Conservation (phyloP, 371 early-diverging fungal genomes). For the Lichtheimia ramosa region DNA sequence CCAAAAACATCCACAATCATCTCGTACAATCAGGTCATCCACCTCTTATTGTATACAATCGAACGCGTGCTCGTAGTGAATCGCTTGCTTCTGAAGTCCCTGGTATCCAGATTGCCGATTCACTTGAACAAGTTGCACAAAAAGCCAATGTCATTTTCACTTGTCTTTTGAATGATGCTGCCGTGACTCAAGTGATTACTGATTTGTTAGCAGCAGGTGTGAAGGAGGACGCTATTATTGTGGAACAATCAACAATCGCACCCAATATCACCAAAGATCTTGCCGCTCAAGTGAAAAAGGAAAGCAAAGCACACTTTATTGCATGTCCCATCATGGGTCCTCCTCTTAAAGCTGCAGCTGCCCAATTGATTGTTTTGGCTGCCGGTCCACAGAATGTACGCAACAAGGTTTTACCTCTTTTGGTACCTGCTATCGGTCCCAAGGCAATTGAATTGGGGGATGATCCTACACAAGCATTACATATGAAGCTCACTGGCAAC, state of each 20-base stretch:
- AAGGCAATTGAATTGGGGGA: conserved; percentile 48
- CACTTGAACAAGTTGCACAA: conserved; percentile 29
- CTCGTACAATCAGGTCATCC: conserved; percentile 17
- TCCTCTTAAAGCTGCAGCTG: conserved; percentile 31
- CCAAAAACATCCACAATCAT: conserved; percentile 34
- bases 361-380: conserved; percentile 28
- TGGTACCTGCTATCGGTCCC: conserved; percentile 38
- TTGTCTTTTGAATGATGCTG: conserved; percentile 50
- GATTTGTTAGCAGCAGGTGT: conserved; percentile 16
- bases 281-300: conserved; percentile 3
- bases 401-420: conserved; percentile 17
- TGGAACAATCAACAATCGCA: conserved; percentile 45
- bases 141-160: conserved; percentile 48
- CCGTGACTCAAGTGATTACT: conserved; percentile 28
- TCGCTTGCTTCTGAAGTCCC: conserved; percentile 21
- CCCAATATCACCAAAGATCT: conserved; percentile 21
- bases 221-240: conserved; percentile 30
- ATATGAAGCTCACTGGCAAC: conserved; percentile 70
- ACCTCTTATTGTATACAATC: conserved; percentile 51
- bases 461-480: conserved; percentile 37
- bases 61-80: conserved; percentile 43
- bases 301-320: conserved; percentile 20
- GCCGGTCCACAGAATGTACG: conserved; percentile 22
- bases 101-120: conserved; percentile 24
- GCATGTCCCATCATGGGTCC: conserved; percentile 49